Conservation (phyloP, 129 eudicot genomes). For the Cynara cardunculus region DNA sequence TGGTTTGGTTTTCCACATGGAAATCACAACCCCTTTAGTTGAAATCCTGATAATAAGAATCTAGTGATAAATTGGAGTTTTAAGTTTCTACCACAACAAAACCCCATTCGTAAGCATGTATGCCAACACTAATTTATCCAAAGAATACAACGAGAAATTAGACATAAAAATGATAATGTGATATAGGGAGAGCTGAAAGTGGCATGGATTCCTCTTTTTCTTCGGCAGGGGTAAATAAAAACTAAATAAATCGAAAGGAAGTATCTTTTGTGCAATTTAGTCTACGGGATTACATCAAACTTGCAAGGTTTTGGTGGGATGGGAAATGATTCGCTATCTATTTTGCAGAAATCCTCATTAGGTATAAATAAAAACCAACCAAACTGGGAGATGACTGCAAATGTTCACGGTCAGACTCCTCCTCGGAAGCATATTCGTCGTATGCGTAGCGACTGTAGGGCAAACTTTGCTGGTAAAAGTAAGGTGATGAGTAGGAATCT, state of each 20-base stretch:
- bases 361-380: constrained; percentile 41
- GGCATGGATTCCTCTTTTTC: neutral
- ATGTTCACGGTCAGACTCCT: constrained; percentile 53
- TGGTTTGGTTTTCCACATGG: neutral
- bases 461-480: constrained; percentile 51
- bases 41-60: neutral
- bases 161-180: neutral
- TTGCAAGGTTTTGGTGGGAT: neutral
- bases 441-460: constrained; percentile 64
- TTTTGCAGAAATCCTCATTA: neutral
- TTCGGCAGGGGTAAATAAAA: neutral
- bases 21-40: neutral
- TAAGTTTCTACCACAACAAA: neutral
- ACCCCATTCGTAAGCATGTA: neutral
- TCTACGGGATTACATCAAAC: neutral
- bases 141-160: neutral
- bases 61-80: neutral
- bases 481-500: constrained; percentile 29
- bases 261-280: neutral
- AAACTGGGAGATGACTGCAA: constrained; percentile 35
- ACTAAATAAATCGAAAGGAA: neutral
- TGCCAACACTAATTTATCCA: neutral
- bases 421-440: constrained; percentile 68
- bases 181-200: neutral
- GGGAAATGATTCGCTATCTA: neutral